phyloP scores from a whole-genome alignment of 2,329 filamentous ascomycete species.

The Cryphonectria nitschkei region DNA sequence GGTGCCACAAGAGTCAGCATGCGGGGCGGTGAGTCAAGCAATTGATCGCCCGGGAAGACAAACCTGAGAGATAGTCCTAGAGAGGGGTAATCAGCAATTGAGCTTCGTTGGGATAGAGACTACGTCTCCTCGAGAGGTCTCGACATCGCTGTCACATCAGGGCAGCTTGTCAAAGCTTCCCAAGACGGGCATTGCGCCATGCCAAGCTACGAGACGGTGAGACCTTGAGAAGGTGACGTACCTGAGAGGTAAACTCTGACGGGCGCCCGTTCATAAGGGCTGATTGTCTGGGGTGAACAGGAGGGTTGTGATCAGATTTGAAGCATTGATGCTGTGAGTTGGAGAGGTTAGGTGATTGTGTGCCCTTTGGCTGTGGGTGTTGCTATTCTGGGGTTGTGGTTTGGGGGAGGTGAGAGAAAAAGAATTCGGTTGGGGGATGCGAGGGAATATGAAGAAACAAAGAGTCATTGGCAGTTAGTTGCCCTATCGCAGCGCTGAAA shows the following conservation, averaged over 20 bases:
- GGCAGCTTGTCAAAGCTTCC: slow-evolving; percentile 11
- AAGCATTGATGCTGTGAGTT: slow-evolving; percentile 28
- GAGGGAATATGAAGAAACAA: slow-evolving; percentile 12
- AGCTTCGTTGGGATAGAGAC: slow-evolving; percentile 22
- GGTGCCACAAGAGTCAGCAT: slow-evolving; percentile 39
- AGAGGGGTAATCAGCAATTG: slow-evolving; percentile 47
- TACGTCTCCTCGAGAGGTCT: background rate
- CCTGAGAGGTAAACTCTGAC: slow-evolving; percentile 87
- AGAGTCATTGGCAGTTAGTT: slow-evolving; percentile 7
- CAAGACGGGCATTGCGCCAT: background rate
- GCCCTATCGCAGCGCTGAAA: slow-evolving; percentile 8
- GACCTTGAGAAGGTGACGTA: slow-evolving; percentile 47
- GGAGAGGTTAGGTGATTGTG: slow-evolving; percentile 14
- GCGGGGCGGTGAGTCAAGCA: slow-evolving; percentile 48
- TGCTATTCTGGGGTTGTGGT: slow-evolving; percentile 18
- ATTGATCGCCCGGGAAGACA: slow-evolving; percentile 38
- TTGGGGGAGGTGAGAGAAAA: slow-evolving; percentile 12
- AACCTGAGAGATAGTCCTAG: slow-evolving; percentile 79
- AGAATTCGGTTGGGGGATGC: background rate
- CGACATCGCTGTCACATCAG: background rate
- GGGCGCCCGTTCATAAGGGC: slow-evolving; percentile 85
- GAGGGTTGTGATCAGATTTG: slow-evolving; percentile 29
- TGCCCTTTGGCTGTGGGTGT: slow-evolving; percentile 9
- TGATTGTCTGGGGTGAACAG: slow-evolving; percentile 48
- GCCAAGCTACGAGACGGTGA: background rate